These are phyloP conservation scores for Salmacisia buchloeana DNA, from an alignment of 1,284 basidiomycete species.

Conservation along the genomic window DNA sequence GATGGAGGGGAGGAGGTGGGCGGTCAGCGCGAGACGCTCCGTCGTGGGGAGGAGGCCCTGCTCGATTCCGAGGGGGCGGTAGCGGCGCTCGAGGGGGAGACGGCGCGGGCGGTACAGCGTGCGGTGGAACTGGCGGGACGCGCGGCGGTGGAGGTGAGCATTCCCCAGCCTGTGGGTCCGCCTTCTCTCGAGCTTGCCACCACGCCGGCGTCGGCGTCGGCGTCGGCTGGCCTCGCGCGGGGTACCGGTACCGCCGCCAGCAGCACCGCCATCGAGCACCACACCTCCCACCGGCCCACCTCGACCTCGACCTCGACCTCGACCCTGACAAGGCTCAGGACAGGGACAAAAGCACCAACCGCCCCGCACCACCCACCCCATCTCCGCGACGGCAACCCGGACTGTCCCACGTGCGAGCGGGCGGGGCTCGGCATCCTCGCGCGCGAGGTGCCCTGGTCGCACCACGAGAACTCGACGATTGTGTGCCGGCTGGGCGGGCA, in stretches of 20 bases:
- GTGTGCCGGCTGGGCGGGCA: conserved; percentile 83
- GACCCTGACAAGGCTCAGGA: neutral
- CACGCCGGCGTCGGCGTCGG: neutral
- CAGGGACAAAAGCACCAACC: too few species aligned
- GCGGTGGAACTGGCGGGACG: neutral
- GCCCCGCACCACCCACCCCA: neutral
- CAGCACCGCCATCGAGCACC: neutral
- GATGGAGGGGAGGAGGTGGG: neutral
- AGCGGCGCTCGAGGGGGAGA: neutral
- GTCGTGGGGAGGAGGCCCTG: neutral
- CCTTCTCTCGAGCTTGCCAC: neutral
- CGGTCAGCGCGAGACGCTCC: neutral
- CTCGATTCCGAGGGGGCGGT: neutral
- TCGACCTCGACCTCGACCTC: neutral
- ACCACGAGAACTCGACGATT: conserved; percentile 90
- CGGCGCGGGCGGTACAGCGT: neutral
- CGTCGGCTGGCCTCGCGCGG: neutral
- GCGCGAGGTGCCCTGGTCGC: conserved; percentile 79
- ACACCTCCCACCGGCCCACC: neutral
- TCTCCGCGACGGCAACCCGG: conserved; percentile 40
- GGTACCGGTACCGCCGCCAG: neutral
- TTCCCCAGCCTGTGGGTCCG: neutral
- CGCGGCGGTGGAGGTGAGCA: neutral
- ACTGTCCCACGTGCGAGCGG: conserved; percentile 82
- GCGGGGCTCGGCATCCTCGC: conserved; percentile 66